Percentiles rank a stretch among this genome's conserved stretches.
Evolutionary conservation across 805 yeast species (phyloP).

Genomic region (Wickerhamiella allomyrinae): DNA sequence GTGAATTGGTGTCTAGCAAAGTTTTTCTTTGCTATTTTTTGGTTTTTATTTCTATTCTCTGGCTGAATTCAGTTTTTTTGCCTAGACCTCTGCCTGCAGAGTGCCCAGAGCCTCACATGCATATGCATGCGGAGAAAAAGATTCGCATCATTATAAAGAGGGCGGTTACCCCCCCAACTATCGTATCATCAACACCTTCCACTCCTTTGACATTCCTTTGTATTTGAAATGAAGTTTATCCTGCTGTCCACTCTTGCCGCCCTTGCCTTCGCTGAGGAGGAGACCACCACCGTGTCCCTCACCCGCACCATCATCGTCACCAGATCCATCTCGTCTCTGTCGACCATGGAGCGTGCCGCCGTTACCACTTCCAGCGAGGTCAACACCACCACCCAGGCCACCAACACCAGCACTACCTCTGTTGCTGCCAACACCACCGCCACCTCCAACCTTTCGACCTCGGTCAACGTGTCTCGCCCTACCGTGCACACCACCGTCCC

Average conservation of each 20-base stretch:
- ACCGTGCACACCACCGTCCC: conserved; percentile 8
- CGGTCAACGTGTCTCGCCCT: conserved; percentile 10
- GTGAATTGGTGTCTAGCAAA: no score
- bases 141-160: neutral
- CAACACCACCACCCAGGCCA: conserved; percentile 9
- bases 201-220: neutral
- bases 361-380: conserved; percentile 9
- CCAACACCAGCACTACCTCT: conserved; percentile 8
- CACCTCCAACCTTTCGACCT: conserved; percentile 10
- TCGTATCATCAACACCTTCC: conserved; percentile 1
- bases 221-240: conserved; percentile 10
- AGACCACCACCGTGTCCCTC: neutral
- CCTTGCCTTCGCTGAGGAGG: conserved; percentile 6
- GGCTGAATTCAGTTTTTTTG: no score
- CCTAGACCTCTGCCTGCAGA: no score
- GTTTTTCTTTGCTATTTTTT: no score
- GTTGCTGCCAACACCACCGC: conserved; percentile 13
- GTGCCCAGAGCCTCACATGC: no score
- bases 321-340: conserved; percentile 5
- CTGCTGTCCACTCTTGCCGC: conserved; percentile 6
- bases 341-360: no score
- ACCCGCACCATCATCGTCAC: conserved; percentile 7
- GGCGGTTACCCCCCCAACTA: neutral
- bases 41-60: no score
- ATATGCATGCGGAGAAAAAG: neutral